phyloP scores from a whole-genome alignment of 148 eudicot species.

The Camellia granthamiana region DNA sequence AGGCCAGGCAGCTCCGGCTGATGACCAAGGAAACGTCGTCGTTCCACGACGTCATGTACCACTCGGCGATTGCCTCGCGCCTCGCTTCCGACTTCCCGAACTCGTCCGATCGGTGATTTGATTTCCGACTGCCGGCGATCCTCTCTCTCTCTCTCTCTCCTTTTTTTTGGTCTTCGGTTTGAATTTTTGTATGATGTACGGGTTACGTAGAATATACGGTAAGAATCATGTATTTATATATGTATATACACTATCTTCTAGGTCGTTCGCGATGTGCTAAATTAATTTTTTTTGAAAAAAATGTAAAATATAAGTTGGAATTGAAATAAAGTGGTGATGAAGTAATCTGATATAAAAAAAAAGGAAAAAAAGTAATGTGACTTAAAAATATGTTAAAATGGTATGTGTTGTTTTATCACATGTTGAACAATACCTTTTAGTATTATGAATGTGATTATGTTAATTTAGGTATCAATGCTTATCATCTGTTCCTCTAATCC shows the following conservation, averaged over 20 bases:
- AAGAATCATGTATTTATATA: background rate
- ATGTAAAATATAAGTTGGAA: too few relatives aligned
- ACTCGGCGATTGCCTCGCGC: constrained; percentile 48
- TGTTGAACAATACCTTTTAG: too few relatives aligned
- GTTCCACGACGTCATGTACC: constrained; percentile 45
- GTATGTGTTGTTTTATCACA: too few relatives aligned
- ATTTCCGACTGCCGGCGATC: background rate
- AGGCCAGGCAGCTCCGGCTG: constrained; percentile 42
- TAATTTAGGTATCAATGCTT: background rate
- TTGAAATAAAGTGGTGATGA: too few relatives aligned
- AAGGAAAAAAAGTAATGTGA: too few relatives aligned
- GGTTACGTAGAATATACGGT: background rate
- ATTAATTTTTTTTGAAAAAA: too few relatives aligned
- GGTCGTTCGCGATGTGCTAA: too few relatives aligned
- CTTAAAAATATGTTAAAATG: too few relatives aligned
- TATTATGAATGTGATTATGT: background rate
- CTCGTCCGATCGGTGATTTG: constrained; percentile 7
- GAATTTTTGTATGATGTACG: background rate
- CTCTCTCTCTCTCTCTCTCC: background rate
- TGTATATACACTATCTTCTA: background rate
- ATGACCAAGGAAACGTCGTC: constrained; percentile 35
- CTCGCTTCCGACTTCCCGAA: constrained; percentile 42
- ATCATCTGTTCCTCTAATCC: background rate
- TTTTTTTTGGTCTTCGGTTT: background rate
- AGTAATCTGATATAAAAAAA: too few relatives aligned